These are phyloP conservation scores for Akanthomyces dipterigenus DNA, from an alignment of 2,329 filamentous ascomycete genomes.

Conservation along the genomic window DNA sequence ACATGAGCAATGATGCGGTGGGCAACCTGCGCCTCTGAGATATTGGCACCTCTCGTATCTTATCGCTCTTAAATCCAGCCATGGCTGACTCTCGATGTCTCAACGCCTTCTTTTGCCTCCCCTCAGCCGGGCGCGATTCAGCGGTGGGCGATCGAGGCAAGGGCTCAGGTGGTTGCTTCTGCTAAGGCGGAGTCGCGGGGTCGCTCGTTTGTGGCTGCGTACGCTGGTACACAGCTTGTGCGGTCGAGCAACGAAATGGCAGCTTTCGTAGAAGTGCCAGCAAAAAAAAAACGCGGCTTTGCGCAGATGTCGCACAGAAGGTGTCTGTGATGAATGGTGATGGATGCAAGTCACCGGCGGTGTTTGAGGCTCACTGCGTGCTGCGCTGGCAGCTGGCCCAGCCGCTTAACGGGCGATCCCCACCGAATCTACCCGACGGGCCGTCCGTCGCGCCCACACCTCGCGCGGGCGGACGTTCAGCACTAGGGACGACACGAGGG, in stretches of 20 bases:
- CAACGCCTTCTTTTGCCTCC: not conserved
- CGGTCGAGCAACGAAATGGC: not conserved
- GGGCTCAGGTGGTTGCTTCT: not conserved
- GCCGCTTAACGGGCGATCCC: not conserved
- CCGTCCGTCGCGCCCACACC: slow-evolving; percentile 1
- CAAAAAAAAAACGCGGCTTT: no score
- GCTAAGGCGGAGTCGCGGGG: not conserved
- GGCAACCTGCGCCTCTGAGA: not conserved
- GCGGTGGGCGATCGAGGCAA: not conserved
- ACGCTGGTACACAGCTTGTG: not conserved
- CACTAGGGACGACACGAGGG: not conserved
- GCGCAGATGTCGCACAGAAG: no score
- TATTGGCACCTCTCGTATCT: not conserved
- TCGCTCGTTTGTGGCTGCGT: not conserved
- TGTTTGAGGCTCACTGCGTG: not conserved
- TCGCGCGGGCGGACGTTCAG: not conserved
- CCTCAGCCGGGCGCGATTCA: not conserved
- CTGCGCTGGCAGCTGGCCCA: not conserved
- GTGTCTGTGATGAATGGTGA: not conserved
- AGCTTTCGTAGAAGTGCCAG: no score
- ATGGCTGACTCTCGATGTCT: not conserved
- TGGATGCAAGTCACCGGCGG: not conserved
- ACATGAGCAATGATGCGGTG: not conserved
- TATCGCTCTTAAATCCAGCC: not conserved
- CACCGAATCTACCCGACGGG: slow-evolving; percentile 8